These are phyloP conservation scores for Trichothecium roseum DNA, from an alignment of 2,329 filamentous ascomycete genomes.

Conservation along the genomic window DNA sequence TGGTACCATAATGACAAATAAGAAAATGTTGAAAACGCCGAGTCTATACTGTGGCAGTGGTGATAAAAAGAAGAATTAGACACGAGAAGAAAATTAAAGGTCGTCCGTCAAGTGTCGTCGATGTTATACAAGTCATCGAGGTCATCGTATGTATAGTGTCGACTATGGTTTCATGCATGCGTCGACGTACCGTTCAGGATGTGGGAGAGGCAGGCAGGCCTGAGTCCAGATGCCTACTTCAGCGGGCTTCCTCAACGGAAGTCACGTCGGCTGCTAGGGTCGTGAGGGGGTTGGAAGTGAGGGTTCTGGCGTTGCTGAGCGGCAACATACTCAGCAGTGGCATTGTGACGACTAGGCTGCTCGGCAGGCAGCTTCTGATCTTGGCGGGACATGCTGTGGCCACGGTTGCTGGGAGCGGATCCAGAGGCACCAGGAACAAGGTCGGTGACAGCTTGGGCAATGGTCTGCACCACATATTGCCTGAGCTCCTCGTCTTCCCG, in stretches of 20 bases:
- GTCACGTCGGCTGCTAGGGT: conserved; percentile 30
- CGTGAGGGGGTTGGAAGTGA: conserved; percentile 32
- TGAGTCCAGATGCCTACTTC: neutral
- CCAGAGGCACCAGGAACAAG: conserved; percentile 43
- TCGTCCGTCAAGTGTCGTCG: conserved; percentile 6
- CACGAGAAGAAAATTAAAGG: conserved; percentile 13
- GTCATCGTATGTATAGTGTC: neutral
- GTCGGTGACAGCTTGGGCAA: conserved; percentile 62
- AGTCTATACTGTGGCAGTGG: conserved; percentile 20
- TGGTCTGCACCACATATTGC: conserved; percentile 61
- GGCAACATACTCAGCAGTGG: conserved; percentile 39
- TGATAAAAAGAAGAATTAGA: conserved; percentile 18
- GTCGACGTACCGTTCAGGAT: no score
- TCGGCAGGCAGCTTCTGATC: conserved; percentile 53
- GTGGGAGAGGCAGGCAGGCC: neutral
- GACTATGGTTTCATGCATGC: neutral
- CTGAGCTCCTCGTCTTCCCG: conserved; percentile 67
- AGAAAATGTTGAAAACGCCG: conserved; percentile 16
- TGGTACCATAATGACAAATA: conserved; percentile 6
- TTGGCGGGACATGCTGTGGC: conserved; percentile 23
- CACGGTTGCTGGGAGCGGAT: conserved; percentile 12
- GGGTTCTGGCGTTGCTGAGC: conserved; percentile 31
- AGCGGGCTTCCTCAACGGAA: conserved; percentile 20
- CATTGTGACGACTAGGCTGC: conserved; percentile 41
- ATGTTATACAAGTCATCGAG: conserved; percentile 2